These are phyloP conservation scores for Dothideomycetidae sp. DNA, from an alignment of 2,329 filamentous ascomycete species.

Conservation along the genomic window DNA sequence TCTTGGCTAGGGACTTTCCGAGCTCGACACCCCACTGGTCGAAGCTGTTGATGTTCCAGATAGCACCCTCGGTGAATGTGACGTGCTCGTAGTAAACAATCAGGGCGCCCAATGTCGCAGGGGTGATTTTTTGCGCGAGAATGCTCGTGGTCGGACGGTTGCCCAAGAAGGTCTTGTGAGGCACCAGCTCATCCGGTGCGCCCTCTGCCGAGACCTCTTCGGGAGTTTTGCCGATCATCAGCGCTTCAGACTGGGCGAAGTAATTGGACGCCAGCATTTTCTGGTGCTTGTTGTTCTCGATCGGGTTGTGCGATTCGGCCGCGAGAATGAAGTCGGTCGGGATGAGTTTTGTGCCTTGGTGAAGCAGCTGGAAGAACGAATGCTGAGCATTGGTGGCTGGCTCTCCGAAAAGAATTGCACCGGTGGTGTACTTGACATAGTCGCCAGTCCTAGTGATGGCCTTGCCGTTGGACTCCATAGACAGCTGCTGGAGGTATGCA, in stretches of 20 bases:
- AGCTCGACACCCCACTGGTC: conserved; percentile 99
- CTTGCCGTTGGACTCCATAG: conserved; percentile 99
- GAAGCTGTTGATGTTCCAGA: conserved; percentile 99
- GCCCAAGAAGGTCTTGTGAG: conserved; percentile 98
- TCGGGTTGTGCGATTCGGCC: conserved; percentile 90
- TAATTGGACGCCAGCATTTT: conserved; percentile 91
- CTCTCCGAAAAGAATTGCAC: conserved; percentile 91
- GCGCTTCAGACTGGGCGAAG: conserved; percentile 74
- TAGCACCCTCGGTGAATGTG: conserved; percentile 90
- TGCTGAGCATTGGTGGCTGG: conserved; percentile 98
- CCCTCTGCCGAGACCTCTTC: conserved; percentile 67
- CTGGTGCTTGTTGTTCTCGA: conserved; percentile 85
- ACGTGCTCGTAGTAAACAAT: conserved; percentile 99
- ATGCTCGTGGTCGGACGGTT: conserved; percentile 96
- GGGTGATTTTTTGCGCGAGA: conserved; percentile 84
- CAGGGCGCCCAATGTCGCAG: conserved; percentile 79
- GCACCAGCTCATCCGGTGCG: conserved; percentile 58
- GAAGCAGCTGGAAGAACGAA: conserved; percentile 98
- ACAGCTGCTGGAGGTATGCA: conserved; percentile 95
- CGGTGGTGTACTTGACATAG: conserved; percentile 94
- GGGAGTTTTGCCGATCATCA: conserved; percentile 81
- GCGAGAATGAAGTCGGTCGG: conserved; percentile 96
- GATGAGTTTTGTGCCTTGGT: conserved; percentile 98
- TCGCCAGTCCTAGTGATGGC: conserved; percentile 76
- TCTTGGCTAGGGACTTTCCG: conserved; percentile 82